Evolutionary conservation across 148 eudicot genomes (phyloP).

Genomic region (Rhododendron henanense): DNA sequence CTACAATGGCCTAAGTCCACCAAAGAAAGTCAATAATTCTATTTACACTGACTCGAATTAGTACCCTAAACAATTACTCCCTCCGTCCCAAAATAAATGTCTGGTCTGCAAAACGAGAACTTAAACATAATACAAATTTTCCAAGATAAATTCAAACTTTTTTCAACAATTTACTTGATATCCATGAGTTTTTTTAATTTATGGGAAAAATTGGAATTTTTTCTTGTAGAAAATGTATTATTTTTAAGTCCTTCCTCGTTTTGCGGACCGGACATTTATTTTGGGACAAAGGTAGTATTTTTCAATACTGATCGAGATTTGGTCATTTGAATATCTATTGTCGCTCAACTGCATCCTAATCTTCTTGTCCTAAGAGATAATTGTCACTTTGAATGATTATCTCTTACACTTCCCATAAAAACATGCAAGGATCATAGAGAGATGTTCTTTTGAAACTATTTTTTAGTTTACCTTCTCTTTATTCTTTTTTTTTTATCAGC

Average conservation of each 20-base stretch:
- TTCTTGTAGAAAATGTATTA: too few relatives aligned
- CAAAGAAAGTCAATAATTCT: background rate
- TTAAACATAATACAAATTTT: too few relatives aligned
- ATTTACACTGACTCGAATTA: background rate
- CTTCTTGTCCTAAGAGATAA: background rate
- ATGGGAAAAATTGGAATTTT: too few relatives aligned
- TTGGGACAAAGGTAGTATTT: too few relatives aligned
- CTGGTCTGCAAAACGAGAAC: too few relatives aligned
- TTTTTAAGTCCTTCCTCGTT: too few relatives aligned
- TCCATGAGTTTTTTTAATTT: too few relatives aligned
- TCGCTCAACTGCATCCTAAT: background rate
- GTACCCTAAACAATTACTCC: background rate
- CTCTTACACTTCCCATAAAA: background rate
- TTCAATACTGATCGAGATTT: background rate
- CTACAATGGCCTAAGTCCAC: background rate
- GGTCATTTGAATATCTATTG: background rate
- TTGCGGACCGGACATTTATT: too few relatives aligned
- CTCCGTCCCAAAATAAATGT: too few relatives aligned
- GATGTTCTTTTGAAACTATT: background rate
- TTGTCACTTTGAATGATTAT: background rate
- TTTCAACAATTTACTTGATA: too few relatives aligned
- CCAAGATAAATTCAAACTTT: too few relatives aligned
- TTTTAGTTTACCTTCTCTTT: background rate
- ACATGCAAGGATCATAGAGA: background rate
- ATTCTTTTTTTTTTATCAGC: background rate